A percentile compares a stretch with the other conserved stretches of the same genome.
Conservation (phyloP, 208 protist genomes). For the Crithidia mellificae region DNA sequence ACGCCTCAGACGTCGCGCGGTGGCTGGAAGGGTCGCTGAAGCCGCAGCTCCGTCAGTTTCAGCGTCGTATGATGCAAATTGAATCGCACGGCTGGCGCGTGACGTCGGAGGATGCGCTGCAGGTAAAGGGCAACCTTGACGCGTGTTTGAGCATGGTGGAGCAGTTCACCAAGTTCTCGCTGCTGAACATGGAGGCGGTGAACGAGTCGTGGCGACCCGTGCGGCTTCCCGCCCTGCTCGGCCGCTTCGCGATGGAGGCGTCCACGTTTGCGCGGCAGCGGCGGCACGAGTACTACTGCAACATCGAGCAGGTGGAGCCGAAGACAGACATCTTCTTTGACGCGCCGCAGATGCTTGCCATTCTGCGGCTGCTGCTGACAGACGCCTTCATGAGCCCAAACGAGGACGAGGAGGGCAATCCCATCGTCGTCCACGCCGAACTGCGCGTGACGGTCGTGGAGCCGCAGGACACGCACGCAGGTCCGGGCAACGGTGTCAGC, state of each 20-base stretch:
- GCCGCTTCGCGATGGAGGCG: constrained; percentile 58
- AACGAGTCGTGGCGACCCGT: constrained; percentile 75
- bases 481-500: neutral
- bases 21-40: constrained; percentile 75
- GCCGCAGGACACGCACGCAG: constrained; percentile 30
- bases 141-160: constrained; percentile 68
- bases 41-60: constrained; percentile 74
- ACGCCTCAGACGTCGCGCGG: constrained; percentile 68
- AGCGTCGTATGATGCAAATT: constrained; percentile 58
- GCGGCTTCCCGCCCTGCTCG: constrained; percentile 51
- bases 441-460: constrained; percentile 53
- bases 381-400: constrained; percentile 34
- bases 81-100: constrained; percentile 59
- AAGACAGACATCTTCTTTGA: constrained; percentile 78
- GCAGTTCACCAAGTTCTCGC: constrained; percentile 67
- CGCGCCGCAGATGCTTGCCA: constrained; percentile 49
- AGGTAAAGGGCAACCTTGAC: constrained; percentile 69
- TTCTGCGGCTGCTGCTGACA: constrained; percentile 51
- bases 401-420: constrained; percentile 16
- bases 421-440: constrained; percentile 35
- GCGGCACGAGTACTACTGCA: constrained; percentile 53
- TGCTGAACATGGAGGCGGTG: constrained; percentile 79
- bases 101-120: constrained; percentile 58
- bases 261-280: constrained; percentile 25
- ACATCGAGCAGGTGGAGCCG: constrained; percentile 56